Percentiles rank a stretch among this genome's conserved stretches.
phyloP scores from a whole-genome alignment of 148 eudicot species.

The Fagopyrum tataricum region DNA sequence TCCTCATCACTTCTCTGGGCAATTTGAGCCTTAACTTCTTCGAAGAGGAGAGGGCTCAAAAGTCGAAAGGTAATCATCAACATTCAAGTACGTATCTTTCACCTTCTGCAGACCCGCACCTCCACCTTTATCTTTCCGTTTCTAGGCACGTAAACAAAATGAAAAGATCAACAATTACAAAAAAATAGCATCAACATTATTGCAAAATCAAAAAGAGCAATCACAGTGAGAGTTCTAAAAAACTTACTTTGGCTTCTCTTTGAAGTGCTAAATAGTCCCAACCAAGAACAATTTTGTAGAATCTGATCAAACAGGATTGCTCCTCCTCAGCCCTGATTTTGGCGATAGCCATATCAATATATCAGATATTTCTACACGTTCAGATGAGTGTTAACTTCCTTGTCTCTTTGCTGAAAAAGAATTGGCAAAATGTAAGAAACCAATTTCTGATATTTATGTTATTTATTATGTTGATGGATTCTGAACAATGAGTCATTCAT shows the following conservation, averaged over 20 bases:
- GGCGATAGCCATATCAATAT: conserved; percentile 43
- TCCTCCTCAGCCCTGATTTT: conserved; percentile 43
- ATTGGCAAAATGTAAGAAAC: no score
- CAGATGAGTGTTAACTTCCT: no score
- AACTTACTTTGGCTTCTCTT: conserved; percentile 36
- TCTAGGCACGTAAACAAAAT: conserved; percentile 19
- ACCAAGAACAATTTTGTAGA: conserved; percentile 73
- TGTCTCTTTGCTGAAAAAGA: no score
- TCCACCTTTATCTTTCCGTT: conserved; percentile 22
- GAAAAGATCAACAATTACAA: not conserved
- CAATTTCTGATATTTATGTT: no score
- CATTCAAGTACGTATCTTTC: conserved; percentile 59
- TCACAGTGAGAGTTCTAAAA: not conserved
- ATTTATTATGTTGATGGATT: no score
- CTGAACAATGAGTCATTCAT: no score
- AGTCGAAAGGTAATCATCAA: conserved; percentile 66
- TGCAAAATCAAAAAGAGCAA: not conserved
- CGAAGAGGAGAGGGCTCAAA: conserved; percentile 90
- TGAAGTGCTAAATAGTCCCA: conserved; percentile 76
- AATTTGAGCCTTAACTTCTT: conserved; percentile 90
- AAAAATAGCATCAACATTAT: not conserved
- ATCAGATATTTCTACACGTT: no score
- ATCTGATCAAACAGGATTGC: conserved; percentile 34
- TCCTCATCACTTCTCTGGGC: conserved; percentile 49
- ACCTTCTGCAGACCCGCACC: conserved; percentile 46